phyloP scores from a whole-genome alignment of 2,329 filamentous ascomycete species.

The Colletotrichum chlorophyti region DNA sequence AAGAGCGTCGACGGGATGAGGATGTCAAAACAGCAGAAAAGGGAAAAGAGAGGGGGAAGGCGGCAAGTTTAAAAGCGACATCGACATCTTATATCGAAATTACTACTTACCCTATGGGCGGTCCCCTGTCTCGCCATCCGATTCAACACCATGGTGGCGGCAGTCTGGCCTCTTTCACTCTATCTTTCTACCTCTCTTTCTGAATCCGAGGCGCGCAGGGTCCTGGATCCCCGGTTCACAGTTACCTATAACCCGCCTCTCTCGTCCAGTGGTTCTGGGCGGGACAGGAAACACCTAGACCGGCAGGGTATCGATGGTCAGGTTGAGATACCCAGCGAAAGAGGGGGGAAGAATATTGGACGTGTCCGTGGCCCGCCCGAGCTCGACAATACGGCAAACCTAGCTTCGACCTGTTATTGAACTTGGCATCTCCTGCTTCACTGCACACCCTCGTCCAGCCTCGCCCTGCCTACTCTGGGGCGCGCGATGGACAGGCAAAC shows the following conservation, averaged over 20 bases:
- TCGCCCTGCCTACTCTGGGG: too few relatives aligned
- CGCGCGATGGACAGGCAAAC: conserved; percentile 14
- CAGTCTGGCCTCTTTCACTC: conserved; percentile 13
- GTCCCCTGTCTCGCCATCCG: conserved; percentile 19
- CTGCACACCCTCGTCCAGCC: conserved; percentile 11
- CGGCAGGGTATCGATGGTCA: background rate
- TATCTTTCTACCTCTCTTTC: too few relatives aligned
- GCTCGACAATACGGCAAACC: conserved; percentile 23
- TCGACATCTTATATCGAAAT: conserved; percentile 30
- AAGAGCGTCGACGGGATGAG: conserved; percentile 18
- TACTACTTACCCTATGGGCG: conserved; percentile 22
- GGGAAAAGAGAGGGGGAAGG: background rate
- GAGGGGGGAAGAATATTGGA: conserved; percentile 12
- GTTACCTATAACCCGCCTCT: too few relatives aligned
- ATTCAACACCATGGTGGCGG: conserved; percentile 25
- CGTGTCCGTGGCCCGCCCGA: conserved; percentile 27
- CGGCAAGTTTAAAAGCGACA: conserved; percentile 5
- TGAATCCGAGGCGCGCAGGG: conserved; percentile 16
- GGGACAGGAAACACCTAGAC: background rate
- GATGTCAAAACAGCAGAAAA: conserved; percentile 19
- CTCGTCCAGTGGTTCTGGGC: too few relatives aligned
- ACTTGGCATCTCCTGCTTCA: background rate
- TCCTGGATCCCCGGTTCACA: conserved; percentile 16
- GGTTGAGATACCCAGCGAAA: background rate
- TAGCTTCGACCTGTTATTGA: conserved; percentile 11